Base-by-base conservation (phyloP, 2,329 filamentous ascomycete genomes). In the Fusarium sp. region DNA sequence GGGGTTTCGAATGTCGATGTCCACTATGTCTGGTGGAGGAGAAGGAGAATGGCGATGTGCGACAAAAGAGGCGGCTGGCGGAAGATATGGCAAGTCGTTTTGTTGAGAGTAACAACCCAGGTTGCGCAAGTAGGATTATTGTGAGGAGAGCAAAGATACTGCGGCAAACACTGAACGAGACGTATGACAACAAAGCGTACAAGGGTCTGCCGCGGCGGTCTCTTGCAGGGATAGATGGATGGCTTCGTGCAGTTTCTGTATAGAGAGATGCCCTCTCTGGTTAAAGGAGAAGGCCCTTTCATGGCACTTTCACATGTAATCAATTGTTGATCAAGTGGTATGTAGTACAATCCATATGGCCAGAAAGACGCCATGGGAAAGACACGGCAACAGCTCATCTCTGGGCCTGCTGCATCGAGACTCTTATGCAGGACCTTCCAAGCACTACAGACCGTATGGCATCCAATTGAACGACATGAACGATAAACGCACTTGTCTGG, bases 1-100 rank as follows among this genome's bases (percentile, higher is more conserved):
- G 80, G 80, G 77, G 78, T 0, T 83, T 83, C 34, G 63, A 75
- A 12, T 83, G 81, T 45, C 30, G 45, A 0, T 83, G 81, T 46
- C 40, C 42, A 7, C 73, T 83, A 2, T 83, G 81, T 47, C 51
- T 37, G 0, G 76, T 71, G 1, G 79, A 82, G 26, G 66, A 65
- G 34, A 42, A 41, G 2, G 77, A 78, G 18, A 45, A 42, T 3
- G 54, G 63, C 0, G 53, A 33, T 5, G 8, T 73, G 36, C 42
- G 74, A 5, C 63, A 60, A 40, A 66, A 38, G 56, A 69, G 78
- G 2, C 52, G 46, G 0, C 58, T 70, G 34, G 52, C 75, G 2
- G 63, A 67, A 2, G 65, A 63, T 0, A 75, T 76, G 15, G 73
- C 64, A 4, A 57, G 67, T 12, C 44, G 16, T 0, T 78, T 78